These are phyloP conservation scores for Syncephalastrum racemosum DNA, from an alignment of 371 early-diverging fungal species.

Conservation along the genomic window DNA sequence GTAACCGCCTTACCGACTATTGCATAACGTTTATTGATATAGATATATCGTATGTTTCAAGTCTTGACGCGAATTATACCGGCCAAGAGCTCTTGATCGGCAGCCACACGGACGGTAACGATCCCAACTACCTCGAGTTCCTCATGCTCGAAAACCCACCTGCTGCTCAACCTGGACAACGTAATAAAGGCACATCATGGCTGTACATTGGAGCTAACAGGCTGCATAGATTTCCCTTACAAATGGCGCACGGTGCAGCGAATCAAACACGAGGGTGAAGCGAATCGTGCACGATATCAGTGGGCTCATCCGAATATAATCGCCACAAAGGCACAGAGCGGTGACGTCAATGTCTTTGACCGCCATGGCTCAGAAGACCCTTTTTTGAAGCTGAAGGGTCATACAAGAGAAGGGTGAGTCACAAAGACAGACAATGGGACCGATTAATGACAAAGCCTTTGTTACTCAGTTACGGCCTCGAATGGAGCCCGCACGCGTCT, in stretches of 20 bases:
- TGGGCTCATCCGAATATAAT: constrained; percentile 94
- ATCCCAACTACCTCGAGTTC: constrained; percentile 95
- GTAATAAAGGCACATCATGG: constrained; percentile 56
- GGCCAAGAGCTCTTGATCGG: constrained; percentile 89
- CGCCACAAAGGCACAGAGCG: constrained; percentile 90
- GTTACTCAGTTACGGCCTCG: constrained; percentile 62
- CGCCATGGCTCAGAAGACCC: constrained; percentile 88
- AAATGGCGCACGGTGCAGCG: constrained; percentile 53
- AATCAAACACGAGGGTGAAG: constrained; percentile 95
- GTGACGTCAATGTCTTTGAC: constrained; percentile 96
- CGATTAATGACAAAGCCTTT: neutral
- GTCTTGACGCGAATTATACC: constrained; percentile 79
- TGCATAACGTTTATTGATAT: too few relatives aligned
- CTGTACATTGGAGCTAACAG: neutral
- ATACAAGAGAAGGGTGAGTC: constrained; percentile 89
- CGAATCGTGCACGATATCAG: constrained; percentile 95
- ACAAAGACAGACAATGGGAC: neutral
- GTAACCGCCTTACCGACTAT: constrained; percentile 49
- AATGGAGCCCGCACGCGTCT: constrained; percentile 69
- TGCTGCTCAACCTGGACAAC: constrained; percentile 66
- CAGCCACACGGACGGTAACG: constrained; percentile 96
- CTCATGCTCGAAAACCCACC: constrained; percentile 90
- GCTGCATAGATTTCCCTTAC: constrained; percentile 2
- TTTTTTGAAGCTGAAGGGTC: constrained; percentile 88
- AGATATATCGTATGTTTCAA: neutral